Base-by-base conservation (phyloP, 805 yeast species). In the Saturnispora galanensis region DNA sequence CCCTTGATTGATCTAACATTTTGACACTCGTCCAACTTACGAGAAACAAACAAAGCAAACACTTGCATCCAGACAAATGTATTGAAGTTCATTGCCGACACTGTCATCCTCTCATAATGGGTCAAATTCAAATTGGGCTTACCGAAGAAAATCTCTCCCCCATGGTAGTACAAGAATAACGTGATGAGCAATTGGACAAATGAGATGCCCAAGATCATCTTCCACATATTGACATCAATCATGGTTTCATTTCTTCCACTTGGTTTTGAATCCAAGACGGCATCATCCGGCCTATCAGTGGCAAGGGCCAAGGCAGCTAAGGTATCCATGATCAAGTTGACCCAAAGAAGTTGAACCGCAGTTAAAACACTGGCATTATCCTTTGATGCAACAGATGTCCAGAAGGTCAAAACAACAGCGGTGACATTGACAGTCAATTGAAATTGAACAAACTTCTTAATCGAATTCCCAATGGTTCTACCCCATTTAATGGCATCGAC, bases 401-500 rank as follows among this genome's bases (percentile, higher is more conserved):
- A 84, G 67, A 93, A 93, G 1, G 98, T 90, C 49, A 93, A 73
- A 3, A 84, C 71, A 50, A 90, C 96, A n/a, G 99, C 99, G 28
- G 98, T 90, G 39, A 93, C 76, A 59, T 93, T 93, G 41, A 93
- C 99, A 6, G 97, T 93, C 55, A 93, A 71, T 65, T 93, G 98
- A 65, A 93, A 93, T 66, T 93, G 98, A 61, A 93, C 79, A 58
- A 93, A 93, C 62, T 93, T 93, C 65, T 88, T 86, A 58, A 93
- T 95, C 2, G 97, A 88, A 29, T 83, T 81, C 16, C 95, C 82
- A 49, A 93, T 97, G 43, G 97, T 89, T 64, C 99, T 76, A 44
- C 99, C 99, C 98, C 98, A 93, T 64, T 87, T 85, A 56, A 93
- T 85, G 17, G 98, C 99, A 61, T 86, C 85, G 38, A 93, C 97